Evolutionary conservation across 1,284 basidiomycete species (phyloP), one percentile per base, ranked within the genome.

Genomic region (Mycena sp.): DNA sequence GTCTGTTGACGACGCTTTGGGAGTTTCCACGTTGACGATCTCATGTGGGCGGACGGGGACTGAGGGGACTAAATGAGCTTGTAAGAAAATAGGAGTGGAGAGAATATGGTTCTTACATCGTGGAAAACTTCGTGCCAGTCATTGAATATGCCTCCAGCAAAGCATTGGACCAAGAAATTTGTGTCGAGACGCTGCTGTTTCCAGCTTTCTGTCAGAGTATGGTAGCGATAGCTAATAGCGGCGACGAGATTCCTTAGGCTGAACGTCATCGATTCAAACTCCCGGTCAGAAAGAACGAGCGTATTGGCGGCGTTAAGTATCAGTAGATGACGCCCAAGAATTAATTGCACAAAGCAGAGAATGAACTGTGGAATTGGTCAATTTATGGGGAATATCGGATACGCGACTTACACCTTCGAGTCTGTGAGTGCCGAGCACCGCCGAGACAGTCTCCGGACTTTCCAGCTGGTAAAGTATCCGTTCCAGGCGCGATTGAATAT

Each of bases 161-260:
- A 76, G 54, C 61, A 72, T 40, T 69, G 58, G 7, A 75, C 59
- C 19, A 74, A 73, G 26, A 68, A 61, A 3, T 58, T 59, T 3
- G 71, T 63, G 37, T 75, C 71, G 7, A 71, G 61, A 2, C 74
- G 70, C 51, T 76, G 75, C 54, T 74, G 73, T 32, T 70, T 62
- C 75, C 75, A 76, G 17, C 69, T 68, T 49, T 72, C 59, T 14
- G 63, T 53, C 6, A 76, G 67, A 5, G 64, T 67, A 45, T 67
- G 61, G 26, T 74, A 69, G 23, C 75, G 65, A 6, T 64, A 57
- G 40, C 70, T 64, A 43, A 76, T 72, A 4, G 71, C 69, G 17
- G 63, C 41, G 16, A 69, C 67, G 25, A 75, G 52, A 35, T 65
- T 71, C 16, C 66, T 59, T 19, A 73, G 60, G n/a, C 71, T 71